Conservation (phyloP, 73 alveolate species). For the Tetrahymena borealis region DNA sequence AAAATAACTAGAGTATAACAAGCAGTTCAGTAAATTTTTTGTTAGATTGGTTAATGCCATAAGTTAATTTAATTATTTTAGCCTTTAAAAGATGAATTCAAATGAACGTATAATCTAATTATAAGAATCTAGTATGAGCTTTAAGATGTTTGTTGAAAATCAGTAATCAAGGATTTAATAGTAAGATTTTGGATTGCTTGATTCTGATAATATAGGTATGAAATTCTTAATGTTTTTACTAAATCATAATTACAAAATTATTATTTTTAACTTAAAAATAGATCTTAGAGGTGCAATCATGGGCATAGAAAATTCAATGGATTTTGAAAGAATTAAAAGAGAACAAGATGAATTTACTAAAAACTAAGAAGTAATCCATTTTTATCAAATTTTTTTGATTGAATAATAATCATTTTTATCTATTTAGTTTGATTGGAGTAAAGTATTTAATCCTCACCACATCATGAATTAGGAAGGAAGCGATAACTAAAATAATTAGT, state of each 20-base stretch:
- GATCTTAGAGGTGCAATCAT: not conserved
- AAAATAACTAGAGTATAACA: not conserved
- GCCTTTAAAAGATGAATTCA: not conserved
- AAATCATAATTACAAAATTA: not conserved
- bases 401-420: no score
- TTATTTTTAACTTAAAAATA: not conserved
- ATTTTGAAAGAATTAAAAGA: not conserved
- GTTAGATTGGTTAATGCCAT: not conserved
- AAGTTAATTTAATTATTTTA: not conserved
- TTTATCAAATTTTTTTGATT: no score
- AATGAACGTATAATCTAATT: not conserved
- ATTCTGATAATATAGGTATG: not conserved
- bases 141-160: not conserved
- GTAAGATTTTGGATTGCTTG: not conserved
- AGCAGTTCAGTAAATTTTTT: not conserved
- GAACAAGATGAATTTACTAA: not conserved
- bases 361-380: not conserved
- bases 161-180: not conserved
- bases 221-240: not conserved
- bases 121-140: not conserved
- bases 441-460: not conserved
- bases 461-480: not conserved
- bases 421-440: not conserved
- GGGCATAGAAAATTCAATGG: not conserved
- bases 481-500: not conserved